Evolutionary conservation across 1,284 basidiomycete species (phyloP), one percentile per base, ranked within the genome.

Genomic region (Cryptococcus deneoformans): DNA sequence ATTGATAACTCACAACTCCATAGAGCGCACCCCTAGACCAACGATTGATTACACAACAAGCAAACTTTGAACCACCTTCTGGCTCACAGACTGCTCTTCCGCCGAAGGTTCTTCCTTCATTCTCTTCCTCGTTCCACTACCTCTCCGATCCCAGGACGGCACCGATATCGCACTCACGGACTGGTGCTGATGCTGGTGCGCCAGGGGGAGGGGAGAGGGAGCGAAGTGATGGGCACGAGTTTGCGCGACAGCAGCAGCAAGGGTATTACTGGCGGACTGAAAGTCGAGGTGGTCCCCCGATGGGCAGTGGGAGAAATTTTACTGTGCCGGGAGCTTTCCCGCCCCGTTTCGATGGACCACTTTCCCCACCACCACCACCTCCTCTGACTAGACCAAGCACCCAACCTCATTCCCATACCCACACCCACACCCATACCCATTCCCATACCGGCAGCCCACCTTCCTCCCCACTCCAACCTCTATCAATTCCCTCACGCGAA

Each of bases 1-100:
- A 20, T 20, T 20, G 20, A 20, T 20, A 20, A 20, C 20, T 20
- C 20, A 20, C 20, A 20, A 20, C 20, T 20, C 20, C 29, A 12
- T 53, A 72, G 72, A 71, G 68, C 50, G 74, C 74, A 38, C 74
- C 74, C 0, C 65, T 76, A 39, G 69, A 70, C 51, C 72, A 75
- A 53, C 66, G 63, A 2, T 60, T 74, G 0, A 64, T 71, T 11
- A 59, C 67, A 11, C 74, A 75, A 54, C 73, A 75, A 57, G 62
- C 65, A 14, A 68, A 71, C 12, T 66, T 68, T 24, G 72, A 74
- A n/a, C 66, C 64, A 0, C 64, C 68, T 0, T 71, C 71, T 5
- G 73, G 72, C 0, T 66, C 67, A 16, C 72, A 72, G 50, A 72
- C 72, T 1, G 62, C 71, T 29, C 47, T 71, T 40, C 70, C 66